Base-by-base conservation (phyloP, 2,329 filamentous ascomycete species). In the Curvularia eragrostidis region DNA sequence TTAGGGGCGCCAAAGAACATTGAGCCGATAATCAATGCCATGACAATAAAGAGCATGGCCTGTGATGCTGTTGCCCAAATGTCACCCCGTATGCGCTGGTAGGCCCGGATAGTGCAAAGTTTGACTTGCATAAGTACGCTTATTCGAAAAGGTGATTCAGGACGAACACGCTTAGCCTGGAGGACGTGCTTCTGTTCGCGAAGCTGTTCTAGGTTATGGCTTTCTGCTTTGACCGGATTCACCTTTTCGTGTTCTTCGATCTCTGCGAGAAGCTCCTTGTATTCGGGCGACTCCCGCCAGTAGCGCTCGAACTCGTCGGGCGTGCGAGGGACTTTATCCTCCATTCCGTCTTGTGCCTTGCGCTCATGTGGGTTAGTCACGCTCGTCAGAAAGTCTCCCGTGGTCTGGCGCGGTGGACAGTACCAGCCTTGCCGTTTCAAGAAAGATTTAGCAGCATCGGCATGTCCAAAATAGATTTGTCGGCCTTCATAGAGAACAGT, bases 401-500 rank as follows among this genome's bases (percentile, higher is more conserved):
- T 88, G 0, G 89, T 92, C 67, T 91, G 88, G 2, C 89, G 83
- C 2, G 82, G 74, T 0, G 88, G 88, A 64, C 89, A 91, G 32
- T 83, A 72, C 82, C 86, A 93, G 39, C 90, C 90, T 75, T 89
- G 85, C 10, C 83, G 77, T 65, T 87, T 84, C 58, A 93, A 93
- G 74, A 87, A 93, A 0, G 72, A 72, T 66, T 83, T 87, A 0
- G 90, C 90, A 2, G 79, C 73, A 5, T 67, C 71, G 0, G 86
- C 84, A 0, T 85, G 84, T 0, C 91, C 91, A 61, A 89, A 93
- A 78, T 87, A 94, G 61, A 93, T 93, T 69, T 93, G 85, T 0
- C 88, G 83, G 0, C 91, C 91, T 69, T 93, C 88, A 68, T 93
- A 92, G 0, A 93, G 79, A 0, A 94, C 88, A 0, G 87, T 82